Evolutionary conservation across 2,329 filamentous ascomycete genomes (phyloP), one percentile per base, ranked within the genome.

Genomic region (Pyricularia pennisetigena): DNA sequence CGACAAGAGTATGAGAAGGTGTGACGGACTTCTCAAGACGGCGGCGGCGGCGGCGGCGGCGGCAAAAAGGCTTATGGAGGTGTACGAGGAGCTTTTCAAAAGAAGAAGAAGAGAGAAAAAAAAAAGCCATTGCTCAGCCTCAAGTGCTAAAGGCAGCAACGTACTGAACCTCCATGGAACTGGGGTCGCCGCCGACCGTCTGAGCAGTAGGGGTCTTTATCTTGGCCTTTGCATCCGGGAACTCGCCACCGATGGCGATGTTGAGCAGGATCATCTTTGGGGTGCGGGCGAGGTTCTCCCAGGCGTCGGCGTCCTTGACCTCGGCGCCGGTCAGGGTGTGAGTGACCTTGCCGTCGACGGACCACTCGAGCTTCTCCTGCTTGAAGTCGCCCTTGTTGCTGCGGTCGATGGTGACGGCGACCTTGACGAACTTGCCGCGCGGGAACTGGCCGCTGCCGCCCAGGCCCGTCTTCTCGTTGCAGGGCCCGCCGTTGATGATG

Each of bases 241-340:
- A 78, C 24, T 73, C 76, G 29, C 85, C 85, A 10, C 85, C 85
- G 32, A 87, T 81, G 64, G 85, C 84, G 5, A 87, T 77, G 69
- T 87, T 86, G 67, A 87, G 74, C 68, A 87, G 81, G 66, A 86
- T 73, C 71, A 80, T 85, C 73, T 85, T 72, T 2, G 84, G 81
- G 67, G 77, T 81, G 70, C 85, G 81, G 24, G 82, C 82, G 23
- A 87, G 74, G 3, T 79, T 77, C 3, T 74, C 78, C 85, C 85
- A 87, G n/a, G 81, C 76, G 1, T 73, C 74, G 68, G 79, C 74
- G 69, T 84, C 79, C 57, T 76, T 78, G 69, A 87, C 78, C 28
- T 79, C 74, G 0, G 75, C 72, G 0, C 84, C 85, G 2, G 76
- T 78, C 26, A 86, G 73, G 24, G 77, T 77, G 67, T 80, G 76